phyloP scores from a whole-genome alignment of 192 early-diverging fungal genomes.

The Helicostylum pulchrum region DNA sequence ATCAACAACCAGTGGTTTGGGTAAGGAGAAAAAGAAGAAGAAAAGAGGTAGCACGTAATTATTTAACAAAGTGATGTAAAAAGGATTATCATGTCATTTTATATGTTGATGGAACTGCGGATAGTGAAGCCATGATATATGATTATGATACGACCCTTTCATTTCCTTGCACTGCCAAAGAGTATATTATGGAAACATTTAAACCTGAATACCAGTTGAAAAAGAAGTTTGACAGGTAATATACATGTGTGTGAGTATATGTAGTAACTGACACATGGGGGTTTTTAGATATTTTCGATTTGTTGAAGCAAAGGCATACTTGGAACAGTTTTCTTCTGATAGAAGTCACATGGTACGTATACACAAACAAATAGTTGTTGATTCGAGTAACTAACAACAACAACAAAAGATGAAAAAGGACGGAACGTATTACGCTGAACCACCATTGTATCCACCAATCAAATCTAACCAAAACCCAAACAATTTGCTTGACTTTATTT shows the following conservation, averaged over 20 bases:
- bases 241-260: neutral
- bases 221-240: constrained; percentile 22
- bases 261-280: no score
- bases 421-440: no score
- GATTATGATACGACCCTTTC: constrained; percentile 18
- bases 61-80: no score
- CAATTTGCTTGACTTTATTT: no score
- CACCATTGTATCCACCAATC: no score
- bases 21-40: no score
- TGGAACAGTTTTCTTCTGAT: constrained; percentile 23
- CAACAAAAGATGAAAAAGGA: no score
- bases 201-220: constrained; percentile 1
- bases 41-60: no score
- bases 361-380: neutral
- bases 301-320: constrained; percentile 12
- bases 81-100: constrained; percentile 32
- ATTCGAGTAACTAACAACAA: no score
- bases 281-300: constrained; percentile 21
- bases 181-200: constrained; percentile 14
- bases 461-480: no score
- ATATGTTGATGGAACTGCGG: neutral
- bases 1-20: constrained; percentile 14
- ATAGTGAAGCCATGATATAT: constrained; percentile 2
- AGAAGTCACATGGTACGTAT: constrained; percentile 26
- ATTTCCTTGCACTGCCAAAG: constrained; percentile 13